phyloP scores from a whole-genome alignment of 2,329 filamentous ascomycete species.

The Sporothrix phasma region DNA sequence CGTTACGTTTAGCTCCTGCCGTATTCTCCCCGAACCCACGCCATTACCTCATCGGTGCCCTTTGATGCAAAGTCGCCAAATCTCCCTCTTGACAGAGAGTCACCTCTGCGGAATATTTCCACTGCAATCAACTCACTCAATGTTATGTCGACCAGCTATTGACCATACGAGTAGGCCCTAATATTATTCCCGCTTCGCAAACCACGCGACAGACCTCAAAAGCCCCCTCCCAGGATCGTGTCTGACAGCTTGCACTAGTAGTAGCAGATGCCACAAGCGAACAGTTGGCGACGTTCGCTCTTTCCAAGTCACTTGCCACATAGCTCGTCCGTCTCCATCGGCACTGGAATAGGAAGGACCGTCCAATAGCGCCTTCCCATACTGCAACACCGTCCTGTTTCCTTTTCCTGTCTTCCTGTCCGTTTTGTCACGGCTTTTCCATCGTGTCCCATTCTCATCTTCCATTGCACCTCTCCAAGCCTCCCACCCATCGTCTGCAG shows the following conservation, averaged over 20 bases:
- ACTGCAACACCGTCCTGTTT: background rate
- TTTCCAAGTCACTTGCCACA: background rate
- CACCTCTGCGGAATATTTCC: too few relatives aligned
- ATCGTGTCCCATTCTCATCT: background rate
- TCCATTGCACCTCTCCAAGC: background rate
- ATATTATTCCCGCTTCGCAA: background rate
- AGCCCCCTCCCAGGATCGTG: too few relatives aligned
- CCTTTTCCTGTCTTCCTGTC: background rate
- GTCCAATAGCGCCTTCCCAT: background rate
- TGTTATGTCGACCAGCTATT: too few relatives aligned
- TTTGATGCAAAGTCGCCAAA: too few relatives aligned
- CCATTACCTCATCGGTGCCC: constrained; percentile 2
- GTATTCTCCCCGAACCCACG: constrained; percentile 16
- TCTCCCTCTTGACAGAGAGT: too few relatives aligned
- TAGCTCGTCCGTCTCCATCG: background rate
- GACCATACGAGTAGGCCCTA: background rate
- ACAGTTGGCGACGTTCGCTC: background rate
- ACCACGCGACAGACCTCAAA: too few relatives aligned
- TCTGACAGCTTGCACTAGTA: background rate
- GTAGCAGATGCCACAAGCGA: background rate
- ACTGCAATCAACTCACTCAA: too few relatives aligned
- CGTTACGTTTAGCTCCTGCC: background rate
- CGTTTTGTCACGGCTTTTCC: background rate
- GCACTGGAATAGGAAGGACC: background rate
- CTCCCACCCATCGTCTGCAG: background rate